phyloP scores from a whole-genome alignment of 345 rosid genomes.

The Kernera saxatilis region DNA sequence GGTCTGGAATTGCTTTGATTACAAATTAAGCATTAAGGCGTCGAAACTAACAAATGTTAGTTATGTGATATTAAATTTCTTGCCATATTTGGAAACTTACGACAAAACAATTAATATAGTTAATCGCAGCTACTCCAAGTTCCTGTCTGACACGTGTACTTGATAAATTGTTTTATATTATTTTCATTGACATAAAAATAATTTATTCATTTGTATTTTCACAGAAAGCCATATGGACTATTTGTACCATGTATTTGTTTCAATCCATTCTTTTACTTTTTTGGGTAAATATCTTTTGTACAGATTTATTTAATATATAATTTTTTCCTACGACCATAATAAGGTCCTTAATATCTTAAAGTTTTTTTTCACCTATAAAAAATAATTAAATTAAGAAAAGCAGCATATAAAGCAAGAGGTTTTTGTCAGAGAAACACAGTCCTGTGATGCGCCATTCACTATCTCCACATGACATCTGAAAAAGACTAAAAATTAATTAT shows the following conservation, averaged over 20 bases:
- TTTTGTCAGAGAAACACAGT: constrained; percentile 27
- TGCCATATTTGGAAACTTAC: constrained; percentile 30
- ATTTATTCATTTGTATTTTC: background rate
- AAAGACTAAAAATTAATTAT: background rate
- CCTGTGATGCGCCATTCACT: constrained; percentile 14
- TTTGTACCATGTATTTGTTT: constrained; percentile 28
- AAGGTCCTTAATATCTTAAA: background rate
- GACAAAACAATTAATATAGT: constrained; percentile 19
- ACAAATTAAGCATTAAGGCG: constrained; percentile 15
- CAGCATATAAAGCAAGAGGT: constrained; percentile 5
- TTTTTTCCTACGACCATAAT: constrained; percentile 15
- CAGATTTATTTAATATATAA: background rate
- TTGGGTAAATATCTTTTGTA: constrained; percentile 20
- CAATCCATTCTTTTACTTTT: constrained; percentile 1
- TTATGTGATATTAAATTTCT: constrained; percentile 4
- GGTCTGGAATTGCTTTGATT: constrained; percentile 4
- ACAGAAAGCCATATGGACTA: constrained; percentile 17
- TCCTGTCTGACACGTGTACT: constrained; percentile 36
- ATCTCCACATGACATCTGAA: constrained; percentile 18
- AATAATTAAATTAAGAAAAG: constrained; percentile 3
- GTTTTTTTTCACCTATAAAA: background rate
- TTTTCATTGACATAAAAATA: background rate
- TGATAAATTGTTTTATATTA: background rate
- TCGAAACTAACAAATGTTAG: constrained; percentile 5
- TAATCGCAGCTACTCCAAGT: constrained; percentile 24